Evolutionary conservation across 169 alveolate genomes (phyloP), one percentile per base, ranked within the genome.

Genomic region (Besnoitia besnoiti): DNA sequence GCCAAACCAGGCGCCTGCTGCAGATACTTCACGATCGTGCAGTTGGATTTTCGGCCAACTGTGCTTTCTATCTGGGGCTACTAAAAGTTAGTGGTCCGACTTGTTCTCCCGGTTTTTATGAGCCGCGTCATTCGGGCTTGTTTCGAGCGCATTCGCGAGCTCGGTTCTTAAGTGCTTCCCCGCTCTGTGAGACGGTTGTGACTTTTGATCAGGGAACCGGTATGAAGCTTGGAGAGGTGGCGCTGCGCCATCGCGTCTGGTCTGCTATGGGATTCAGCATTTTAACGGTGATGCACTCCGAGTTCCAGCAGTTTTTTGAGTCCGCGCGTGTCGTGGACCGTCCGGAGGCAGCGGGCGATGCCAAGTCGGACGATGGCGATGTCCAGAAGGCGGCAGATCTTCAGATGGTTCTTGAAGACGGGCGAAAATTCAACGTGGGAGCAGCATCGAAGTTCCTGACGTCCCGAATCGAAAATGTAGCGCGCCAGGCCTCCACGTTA

Each of bases 171-270:
- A n/a, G n/a, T n/a, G n/a, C n/a, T n/a, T n/a, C n/a, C n/a, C n/a
- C n/a, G n/a, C n/a, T n/a, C n/a, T n/a, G n/a, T n/a, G n/a, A n/a
- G n/a, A n/a, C n/a, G n/a, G n/a, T n/a, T n/a, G n/a, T n/a, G n/a
- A n/a, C n/a, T 55, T 55, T 5, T 55, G 30, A 19, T 19, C 90
- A 85, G 90, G 90, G 90, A 61, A 85, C 76, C 30, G 90, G 90
- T 33, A 46, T 85, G 79, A 46, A 85, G 35, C 21, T 85, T 40
- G 90, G 90, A 10, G 90, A 85, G 51, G 90, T 85, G 50, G 50
- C 77, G 33, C 55, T 85, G 79, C 90, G 90, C 35, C 90, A 85
- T 51, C 80, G 90, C 49, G 90, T 85, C 33, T 85, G 90, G 90
- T 27, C 62, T 3, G 77, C 76, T 0, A 35, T 85, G 90, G 90